Base-by-base conservation (phyloP, 2,329 filamentous ascomycete genomes). In the Sporothrix variecibatus region DNA sequence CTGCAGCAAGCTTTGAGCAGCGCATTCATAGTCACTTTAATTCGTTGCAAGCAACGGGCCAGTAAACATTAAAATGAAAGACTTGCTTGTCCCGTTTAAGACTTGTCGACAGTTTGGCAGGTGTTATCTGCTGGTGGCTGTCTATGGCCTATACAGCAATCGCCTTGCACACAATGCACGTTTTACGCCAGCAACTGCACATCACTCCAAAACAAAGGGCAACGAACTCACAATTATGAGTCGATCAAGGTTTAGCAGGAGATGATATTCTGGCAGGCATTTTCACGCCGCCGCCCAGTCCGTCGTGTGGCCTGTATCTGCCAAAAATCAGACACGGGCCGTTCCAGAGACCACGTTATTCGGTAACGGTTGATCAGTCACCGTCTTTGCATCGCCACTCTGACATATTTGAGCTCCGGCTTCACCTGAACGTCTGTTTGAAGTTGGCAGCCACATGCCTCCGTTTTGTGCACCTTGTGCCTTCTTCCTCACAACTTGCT, bases 341-440 rank as follows among this genome's bases (percentile, higher is more conserved):
- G 43, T 51, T 28, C 65, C 46, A 68, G 43, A 5, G 11, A 46
- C 40, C 15, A n/a, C 43, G 15, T n/a, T 17, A 15, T 15, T 51
- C 34, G 15, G 40, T 51, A 43, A 46, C 38, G 15, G 23, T 67
- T 46, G 65, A 49, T 34, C 62, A 46, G 62, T 67, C 62, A 46
- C 23, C 20, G 38, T 67, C 62, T 46, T 67, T 26, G 62, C 62
- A 46, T 67, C 62, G 23, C 23, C 62, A 46, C 38, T 67, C 28
- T 67, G 38, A 2, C n/a, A 28, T 28, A 1, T 28, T 8, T 20
- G 26, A 31, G 26, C 15, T 62, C 34, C 23, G 38, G 38, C 34
- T 46, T 43, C 34, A 28, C 38, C 4, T 26, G 62, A 15, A 15
- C 12, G 62, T n/a, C 8, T 43, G 8, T 1, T 34, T 12, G 40